These are phyloP conservation scores for Candida tunisiensis DNA, from an alignment of 1,139 yeast species.

Conservation along the genomic window DNA sequence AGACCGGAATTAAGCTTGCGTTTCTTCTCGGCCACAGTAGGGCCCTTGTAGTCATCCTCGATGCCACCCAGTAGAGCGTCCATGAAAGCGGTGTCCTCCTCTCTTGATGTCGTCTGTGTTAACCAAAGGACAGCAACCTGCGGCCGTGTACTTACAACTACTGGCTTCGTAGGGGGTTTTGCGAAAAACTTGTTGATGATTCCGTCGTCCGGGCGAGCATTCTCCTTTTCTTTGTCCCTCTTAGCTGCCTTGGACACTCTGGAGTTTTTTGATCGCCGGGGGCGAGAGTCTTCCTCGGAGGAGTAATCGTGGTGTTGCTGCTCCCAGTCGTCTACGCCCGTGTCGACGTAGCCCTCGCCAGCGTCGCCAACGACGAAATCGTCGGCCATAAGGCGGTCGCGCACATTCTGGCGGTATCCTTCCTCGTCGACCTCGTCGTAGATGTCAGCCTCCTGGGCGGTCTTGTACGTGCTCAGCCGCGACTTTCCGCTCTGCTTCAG, in stretches of 20 bases:
- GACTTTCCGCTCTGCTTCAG: conserved; percentile 9
- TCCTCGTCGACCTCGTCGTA: conserved; percentile 83
- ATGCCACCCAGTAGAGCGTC: conserved; percentile 13
- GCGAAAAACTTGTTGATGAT: too few relatives aligned
- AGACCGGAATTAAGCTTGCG: not conserved
- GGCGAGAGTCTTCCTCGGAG: not conserved
- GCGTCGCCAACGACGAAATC: conserved; percentile 91
- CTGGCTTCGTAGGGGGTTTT: too few relatives aligned
- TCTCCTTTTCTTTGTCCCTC: too few relatives aligned
- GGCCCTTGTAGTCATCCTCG: conserved; percentile 3
- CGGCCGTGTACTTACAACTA: not conserved
- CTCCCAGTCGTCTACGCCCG: conserved; percentile 85
- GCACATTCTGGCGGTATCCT: conserved; percentile 56
- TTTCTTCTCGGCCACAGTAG: not conserved
- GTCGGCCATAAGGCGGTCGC: conserved; percentile 69
- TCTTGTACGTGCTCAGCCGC: conserved; percentile 7
- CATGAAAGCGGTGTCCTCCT: conserved; percentile 15
- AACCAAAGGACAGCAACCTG: not conserved
- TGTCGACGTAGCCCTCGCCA: conserved; percentile 82
- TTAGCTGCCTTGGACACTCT: too few relatives aligned
- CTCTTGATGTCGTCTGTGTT: conserved; percentile 4
- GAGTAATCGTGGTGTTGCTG: not conserved
- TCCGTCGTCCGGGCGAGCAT: too few relatives aligned
- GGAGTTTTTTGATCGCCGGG: too few relatives aligned
- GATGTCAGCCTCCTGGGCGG: conserved; percentile 28